Evolutionary conservation across 768 basidiomycete genomes (phyloP).

Genomic region (Paxillus rubicundulus): DNA sequence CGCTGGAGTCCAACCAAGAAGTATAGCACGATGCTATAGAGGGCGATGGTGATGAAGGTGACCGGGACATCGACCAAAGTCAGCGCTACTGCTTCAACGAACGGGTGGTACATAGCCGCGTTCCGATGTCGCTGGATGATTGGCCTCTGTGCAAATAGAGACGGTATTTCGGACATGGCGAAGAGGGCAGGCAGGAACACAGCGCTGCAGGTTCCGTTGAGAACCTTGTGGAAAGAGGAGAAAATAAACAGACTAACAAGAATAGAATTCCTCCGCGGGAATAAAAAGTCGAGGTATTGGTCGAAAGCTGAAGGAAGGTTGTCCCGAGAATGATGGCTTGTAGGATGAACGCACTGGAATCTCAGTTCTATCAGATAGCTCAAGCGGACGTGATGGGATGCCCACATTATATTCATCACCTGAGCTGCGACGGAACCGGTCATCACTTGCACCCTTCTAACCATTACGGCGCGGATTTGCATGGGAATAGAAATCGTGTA

Average conservation of each 20-base stretch:
- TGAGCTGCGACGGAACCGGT: slow-evolving; percentile 37
- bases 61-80: slow-evolving; percentile 49
- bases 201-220: slow-evolving; percentile 34
- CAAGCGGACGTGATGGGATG: not conserved
- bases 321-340: slow-evolving; percentile 36
- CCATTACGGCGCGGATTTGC: slow-evolving; percentile 48
- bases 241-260: slow-evolving; percentile 47
- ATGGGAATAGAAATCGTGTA: slow-evolving; percentile 49
- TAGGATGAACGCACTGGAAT: slow-evolving; percentile 38
- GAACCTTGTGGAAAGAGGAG: not conserved
- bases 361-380: not conserved
- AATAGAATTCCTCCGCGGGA: slow-evolving; percentile 82
- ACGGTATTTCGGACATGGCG: slow-evolving; percentile 57
- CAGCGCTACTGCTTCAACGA: slow-evolving; percentile 43
- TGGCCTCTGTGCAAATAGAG: slow-evolving; percentile 44
- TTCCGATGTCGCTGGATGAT: slow-evolving; percentile 43
- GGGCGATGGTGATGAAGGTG: slow-evolving; percentile 34
- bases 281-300: slow-evolving; percentile 33
- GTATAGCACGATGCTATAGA: slow-evolving; percentile 48
- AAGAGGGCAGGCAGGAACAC: slow-evolving; percentile 58
- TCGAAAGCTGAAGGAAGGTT: slow-evolving; percentile 45
- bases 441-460: slow-evolving; percentile 46
- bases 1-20: slow-evolving; percentile 59
- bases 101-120: slow-evolving; percentile 52
- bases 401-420: slow-evolving; percentile 28